A percentile compares a stretch with the other conserved stretches of the same genome.
Conservation (phyloP, 139 green algal species). For the Zygnema cylindricum region DNA sequence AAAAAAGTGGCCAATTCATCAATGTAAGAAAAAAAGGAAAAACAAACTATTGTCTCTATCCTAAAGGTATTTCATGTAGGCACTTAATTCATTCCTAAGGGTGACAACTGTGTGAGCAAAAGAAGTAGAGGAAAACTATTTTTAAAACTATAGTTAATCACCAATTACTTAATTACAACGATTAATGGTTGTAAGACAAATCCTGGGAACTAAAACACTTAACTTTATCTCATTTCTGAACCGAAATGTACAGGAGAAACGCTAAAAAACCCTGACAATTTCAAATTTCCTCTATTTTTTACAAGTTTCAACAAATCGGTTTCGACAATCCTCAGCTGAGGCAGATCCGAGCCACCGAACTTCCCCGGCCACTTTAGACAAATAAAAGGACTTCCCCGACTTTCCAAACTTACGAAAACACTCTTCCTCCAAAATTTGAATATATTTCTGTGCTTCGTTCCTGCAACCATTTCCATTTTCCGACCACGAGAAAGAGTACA, state of each 20-base stretch:
- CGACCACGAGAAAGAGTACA: neutral
- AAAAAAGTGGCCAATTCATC: too few species aligned
- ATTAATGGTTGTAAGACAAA: neutral
- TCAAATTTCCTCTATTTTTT: slow-evolving; percentile 3
- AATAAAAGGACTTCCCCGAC: slow-evolving; percentile 29
- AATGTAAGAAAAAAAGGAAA: too few species aligned
- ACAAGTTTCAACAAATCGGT: neutral
- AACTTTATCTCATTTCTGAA: neutral
- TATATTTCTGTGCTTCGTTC: neutral
- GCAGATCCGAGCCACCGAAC: slow-evolving; percentile 26
- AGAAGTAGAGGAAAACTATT: neutral
- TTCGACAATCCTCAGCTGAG: neutral
- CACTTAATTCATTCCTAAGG: too few species aligned
- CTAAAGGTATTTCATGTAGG: too few species aligned
- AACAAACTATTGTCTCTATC: too few species aligned
- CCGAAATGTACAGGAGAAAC: too few species aligned
- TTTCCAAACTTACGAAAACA: slow-evolving; percentile 22
- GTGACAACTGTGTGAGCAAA: too few species aligned
- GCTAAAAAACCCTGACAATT: too few species aligned
- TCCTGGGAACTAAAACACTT: neutral
- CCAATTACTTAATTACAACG: neutral
- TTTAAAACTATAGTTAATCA: neutral
- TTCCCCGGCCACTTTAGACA: slow-evolving; percentile 6
- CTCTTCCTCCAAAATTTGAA: slow-evolving; percentile 20
- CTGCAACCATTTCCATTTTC: neutral